A percentile compares a stretch with the other conserved stretches of the same genome.
phyloP scores from a whole-genome alignment of 2,329 filamentous ascomycete genomes.

The Knufia petricola region DNA sequence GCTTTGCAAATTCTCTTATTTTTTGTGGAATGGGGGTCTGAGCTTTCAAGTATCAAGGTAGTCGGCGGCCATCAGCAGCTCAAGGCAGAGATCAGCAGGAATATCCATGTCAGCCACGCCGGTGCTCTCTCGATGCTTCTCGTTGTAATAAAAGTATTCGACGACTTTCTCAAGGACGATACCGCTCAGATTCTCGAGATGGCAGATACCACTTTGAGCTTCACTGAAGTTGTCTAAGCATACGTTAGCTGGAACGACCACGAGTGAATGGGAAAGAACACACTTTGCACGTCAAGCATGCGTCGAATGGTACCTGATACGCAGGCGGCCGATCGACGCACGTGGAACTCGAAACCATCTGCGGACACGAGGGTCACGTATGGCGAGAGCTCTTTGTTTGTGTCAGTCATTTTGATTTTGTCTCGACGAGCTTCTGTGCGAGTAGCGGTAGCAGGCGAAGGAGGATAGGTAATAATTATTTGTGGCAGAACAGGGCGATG shows the following conservation, averaged over 20 bases:
- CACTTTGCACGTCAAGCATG: conserved; percentile 56
- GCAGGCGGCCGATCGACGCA: conserved; percentile 51
- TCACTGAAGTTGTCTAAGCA: conserved; percentile 52
- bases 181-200: conserved; percentile 53
- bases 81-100: conserved; percentile 54
- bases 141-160: conserved; percentile 61
- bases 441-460: neutral
- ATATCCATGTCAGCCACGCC: conserved; percentile 60
- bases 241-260: neutral
- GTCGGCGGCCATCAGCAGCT: conserved; percentile 58
- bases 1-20: neutral
- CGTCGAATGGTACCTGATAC: conserved; percentile 53
- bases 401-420: neutral
- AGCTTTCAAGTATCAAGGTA: conserved; percentile 44
- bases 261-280: conserved; percentile 22
- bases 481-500: no score
- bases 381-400: conserved; percentile 29
- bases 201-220: conserved; percentile 47
- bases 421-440: neutral
- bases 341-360: conserved; percentile 56
- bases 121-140: conserved; percentile 50
- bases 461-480: neutral
- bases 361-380: conserved; percentile 56
- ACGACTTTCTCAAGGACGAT: conserved; percentile 59
- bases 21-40: no score